Percentiles rank a stretch among this genome's conserved stretches.
phyloP scores from a whole-genome alignment of 768 basidiomycete species.

The Suillus occidentalis region DNA sequence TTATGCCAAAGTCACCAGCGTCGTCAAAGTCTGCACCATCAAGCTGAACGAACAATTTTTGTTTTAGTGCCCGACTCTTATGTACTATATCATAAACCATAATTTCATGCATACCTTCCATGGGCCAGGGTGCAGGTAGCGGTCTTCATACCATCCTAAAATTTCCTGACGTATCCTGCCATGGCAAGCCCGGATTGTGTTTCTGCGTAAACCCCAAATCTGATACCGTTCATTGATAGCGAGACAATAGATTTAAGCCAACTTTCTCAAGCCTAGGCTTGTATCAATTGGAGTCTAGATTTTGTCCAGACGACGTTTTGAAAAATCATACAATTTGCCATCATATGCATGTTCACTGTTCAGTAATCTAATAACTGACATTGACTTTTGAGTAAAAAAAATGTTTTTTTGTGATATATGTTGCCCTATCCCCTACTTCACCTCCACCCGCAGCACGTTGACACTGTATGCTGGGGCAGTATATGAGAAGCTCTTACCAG shows the following conservation, averaged over 20 bases:
- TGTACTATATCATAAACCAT: not conserved
- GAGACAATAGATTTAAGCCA: not conserved
- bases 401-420: not conserved
- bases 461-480: slow-evolving; percentile 51
- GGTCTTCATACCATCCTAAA: not conserved
- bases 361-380: not conserved
- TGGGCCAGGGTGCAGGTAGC: not conserved
- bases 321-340: no score
- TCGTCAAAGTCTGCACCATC: not conserved
- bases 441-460: slow-evolving; percentile 27
- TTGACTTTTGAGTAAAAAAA: not conserved
- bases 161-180: not conserved
- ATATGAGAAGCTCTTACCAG: slow-evolving; percentile 55
- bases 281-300: not conserved
- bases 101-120: not conserved
- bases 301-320: not conserved
- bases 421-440: not conserved
- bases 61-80: not conserved
- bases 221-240: not conserved
- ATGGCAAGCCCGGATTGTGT: not conserved
- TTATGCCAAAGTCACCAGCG: not conserved
- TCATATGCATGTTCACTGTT: no score
- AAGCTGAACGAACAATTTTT: not conserved
- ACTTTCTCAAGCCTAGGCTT: not conserved
- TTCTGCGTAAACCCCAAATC: not conserved